These are phyloP conservation scores for Pachyrhizus erosus DNA, from an alignment of 306 rosid genomes.

Conservation along the genomic window DNA sequence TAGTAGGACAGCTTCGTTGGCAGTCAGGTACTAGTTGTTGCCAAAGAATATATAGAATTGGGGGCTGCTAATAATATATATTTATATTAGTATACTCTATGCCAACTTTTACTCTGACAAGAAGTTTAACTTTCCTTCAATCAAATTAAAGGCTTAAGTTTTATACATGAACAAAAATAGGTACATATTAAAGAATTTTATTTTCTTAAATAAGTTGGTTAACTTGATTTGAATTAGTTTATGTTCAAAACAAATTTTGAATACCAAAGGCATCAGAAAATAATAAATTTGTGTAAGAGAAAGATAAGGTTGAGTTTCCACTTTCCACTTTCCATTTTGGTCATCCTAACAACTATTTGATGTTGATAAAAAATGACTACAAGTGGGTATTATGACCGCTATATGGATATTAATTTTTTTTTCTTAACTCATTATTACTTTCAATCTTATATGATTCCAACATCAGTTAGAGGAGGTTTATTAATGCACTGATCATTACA, in stretches of 20 bases:
- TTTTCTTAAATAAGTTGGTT: background rate
- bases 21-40: constrained; percentile 49
- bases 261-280: background rate
- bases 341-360: background rate
- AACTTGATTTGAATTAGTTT: background rate
- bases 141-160: background rate
- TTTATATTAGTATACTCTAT: background rate
- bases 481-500: constrained; percentile 42
- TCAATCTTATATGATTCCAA: constrained; percentile 45
- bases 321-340: constrained; percentile 21
- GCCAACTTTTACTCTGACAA: background rate
- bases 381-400: background rate
- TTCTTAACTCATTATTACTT: constrained; percentile 52
- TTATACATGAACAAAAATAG: background rate
- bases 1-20: constrained; percentile 49
- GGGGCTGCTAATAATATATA: constrained; percentile 41
- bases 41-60: constrained; percentile 52
- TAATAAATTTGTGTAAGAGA: background rate
- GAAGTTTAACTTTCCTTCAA: background rate
- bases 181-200: background rate
- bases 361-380: background rate
- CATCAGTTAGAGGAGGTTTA: constrained; percentile 36
- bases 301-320: constrained; percentile 27
- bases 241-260: background rate
- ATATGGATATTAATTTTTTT: background rate